Evolutionary conservation across 768 basidiomycete genomes (phyloP).

Genomic region (Xerocomellus dryophilus): DNA sequence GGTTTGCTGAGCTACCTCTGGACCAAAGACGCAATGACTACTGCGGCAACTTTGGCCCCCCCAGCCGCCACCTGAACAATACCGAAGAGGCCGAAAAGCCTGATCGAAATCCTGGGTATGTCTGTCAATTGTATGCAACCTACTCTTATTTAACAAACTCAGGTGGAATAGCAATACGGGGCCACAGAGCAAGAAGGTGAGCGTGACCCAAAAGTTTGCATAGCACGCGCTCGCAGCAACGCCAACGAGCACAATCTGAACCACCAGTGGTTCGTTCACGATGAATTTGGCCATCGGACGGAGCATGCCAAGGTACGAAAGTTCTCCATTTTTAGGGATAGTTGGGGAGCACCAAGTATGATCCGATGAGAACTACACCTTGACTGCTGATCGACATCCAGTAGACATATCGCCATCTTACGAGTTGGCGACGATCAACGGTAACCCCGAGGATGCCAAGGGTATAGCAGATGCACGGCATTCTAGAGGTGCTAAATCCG

Average conservation of each 20-base stretch:
- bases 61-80: conserved; percentile 65
- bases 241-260: conserved; percentile 62
- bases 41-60: conserved; percentile 62
- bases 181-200: conserved; percentile 73
- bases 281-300: conserved; percentile 72
- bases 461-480: conserved; percentile 71
- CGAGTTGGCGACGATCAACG: conserved; percentile 69
- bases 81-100: conserved; percentile 69
- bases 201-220: conserved; percentile 59
- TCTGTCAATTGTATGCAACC: not conserved
- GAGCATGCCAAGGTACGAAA: conserved; percentile 64
- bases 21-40: conserved; percentile 60
- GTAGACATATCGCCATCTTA: conserved; percentile 69
- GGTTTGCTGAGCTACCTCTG: conserved; percentile 65
- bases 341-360: conserved; percentile 68
- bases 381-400: conserved; percentile 73
- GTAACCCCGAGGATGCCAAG: conserved; percentile 62
- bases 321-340: conserved; percentile 68
- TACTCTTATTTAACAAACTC: conserved; percentile 6
- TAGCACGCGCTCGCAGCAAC: conserved; percentile 55
- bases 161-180: conserved; percentile 64
- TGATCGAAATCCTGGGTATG: conserved; percentile 46
- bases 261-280: conserved; percentile 70
- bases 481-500: conserved; percentile 73
- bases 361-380: conserved; percentile 46